phyloP scores from a whole-genome alignment of 2,329 filamentous ascomycete species.

The Colletotrichum abscissum region DNA sequence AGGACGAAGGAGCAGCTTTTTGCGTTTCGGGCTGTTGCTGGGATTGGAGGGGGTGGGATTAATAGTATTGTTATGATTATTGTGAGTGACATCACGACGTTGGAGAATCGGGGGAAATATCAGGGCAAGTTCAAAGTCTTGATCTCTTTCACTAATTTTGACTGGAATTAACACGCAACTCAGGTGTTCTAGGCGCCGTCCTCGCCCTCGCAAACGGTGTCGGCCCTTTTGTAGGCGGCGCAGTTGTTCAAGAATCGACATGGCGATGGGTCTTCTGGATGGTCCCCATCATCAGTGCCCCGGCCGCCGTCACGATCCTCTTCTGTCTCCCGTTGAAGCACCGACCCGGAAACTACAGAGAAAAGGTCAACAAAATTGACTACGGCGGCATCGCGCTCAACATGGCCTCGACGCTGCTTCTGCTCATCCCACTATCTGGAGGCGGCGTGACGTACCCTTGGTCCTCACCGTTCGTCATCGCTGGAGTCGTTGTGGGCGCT shows the following conservation, averaged over 20 bases:
- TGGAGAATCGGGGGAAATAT: conserved; percentile 49
- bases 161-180: neutral
- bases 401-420: conserved; percentile 40
- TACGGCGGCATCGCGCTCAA: conserved; percentile 43
- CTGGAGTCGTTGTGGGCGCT: conserved; percentile 32
- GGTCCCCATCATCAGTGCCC: conserved; percentile 39
- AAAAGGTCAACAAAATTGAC: conserved; percentile 43
- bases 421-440: conserved; percentile 42
- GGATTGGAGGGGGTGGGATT: conserved; percentile 49
- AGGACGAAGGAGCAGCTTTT: conserved; percentile 46
- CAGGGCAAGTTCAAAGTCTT: conserved; percentile 31
- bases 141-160: too few relatives aligned
- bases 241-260: conserved; percentile 40
- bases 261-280: conserved; percentile 48
- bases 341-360: conserved; percentile 39
- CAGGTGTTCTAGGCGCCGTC: conserved; percentile 41
- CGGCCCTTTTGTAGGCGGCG: conserved; percentile 46
- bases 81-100: conserved; percentile 49
- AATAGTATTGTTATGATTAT: conserved; percentile 50
- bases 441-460: conserved; percentile 43
- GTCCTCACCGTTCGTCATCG: conserved; percentile 41
- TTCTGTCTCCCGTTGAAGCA: conserved; percentile 42
- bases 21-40: conserved; percentile 47
- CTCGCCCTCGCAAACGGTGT: conserved; percentile 51
- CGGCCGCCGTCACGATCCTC: conserved; percentile 39